Conservation (phyloP, 805 yeast species). For the Nakazawaea holstii region DNA sequence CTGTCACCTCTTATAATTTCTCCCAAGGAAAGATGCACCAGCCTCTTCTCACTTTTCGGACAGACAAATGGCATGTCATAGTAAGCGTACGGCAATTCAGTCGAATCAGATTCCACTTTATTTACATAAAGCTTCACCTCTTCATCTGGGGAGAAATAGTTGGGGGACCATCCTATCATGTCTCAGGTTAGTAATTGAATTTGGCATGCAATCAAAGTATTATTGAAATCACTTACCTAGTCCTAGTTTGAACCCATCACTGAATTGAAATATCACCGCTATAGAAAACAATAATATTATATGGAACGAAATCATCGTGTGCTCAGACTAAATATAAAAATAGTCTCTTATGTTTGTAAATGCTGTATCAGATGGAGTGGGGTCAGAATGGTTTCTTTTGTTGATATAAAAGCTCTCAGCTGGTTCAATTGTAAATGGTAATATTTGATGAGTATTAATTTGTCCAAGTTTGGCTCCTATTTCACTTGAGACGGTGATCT, state of each 20-base stretch:
- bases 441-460: no score
- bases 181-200: not conserved
- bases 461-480: no score
- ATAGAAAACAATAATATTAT: not conserved
- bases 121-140: conserved; percentile 66
- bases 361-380: no score
- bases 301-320: not conserved
- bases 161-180: conserved; percentile 26
- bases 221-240: conserved; percentile 7
- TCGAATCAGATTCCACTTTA: conserved; percentile 72
- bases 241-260: conserved; percentile 1
- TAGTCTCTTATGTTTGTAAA: no score
- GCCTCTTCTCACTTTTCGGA: conserved; percentile 46
- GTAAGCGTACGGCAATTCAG: conserved; percentile 72
- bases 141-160: conserved; percentile 44
- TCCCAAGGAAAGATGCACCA: conserved; percentile 64
- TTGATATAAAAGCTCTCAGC: no score
- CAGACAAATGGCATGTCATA: conserved; percentile 78
- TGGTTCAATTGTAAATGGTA: no score
- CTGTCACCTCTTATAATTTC: conserved; percentile 80
- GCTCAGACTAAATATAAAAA: no score
- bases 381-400: no score
- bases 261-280: not conserved
- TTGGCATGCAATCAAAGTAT: no score
- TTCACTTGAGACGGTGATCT: no score